Percentiles rank a stretch among this genome's conserved stretches.
phyloP scores from a whole-genome alignment of 768 basidiomycete genomes.

The Gymnopilus dilepis region DNA sequence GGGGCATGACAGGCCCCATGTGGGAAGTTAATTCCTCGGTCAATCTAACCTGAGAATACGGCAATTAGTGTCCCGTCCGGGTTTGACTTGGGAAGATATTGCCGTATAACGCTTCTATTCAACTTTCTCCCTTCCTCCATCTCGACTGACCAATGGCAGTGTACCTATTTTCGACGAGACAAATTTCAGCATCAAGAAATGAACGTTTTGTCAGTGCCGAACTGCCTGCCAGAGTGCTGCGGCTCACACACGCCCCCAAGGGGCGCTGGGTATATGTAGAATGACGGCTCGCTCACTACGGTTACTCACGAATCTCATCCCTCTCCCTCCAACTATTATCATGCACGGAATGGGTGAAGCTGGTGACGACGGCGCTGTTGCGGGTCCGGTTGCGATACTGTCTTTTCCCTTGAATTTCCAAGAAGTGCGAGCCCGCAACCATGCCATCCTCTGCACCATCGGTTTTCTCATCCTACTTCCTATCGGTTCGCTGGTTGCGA shows the following conservation, averaged over 20 bases:
- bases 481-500: slow-evolving; percentile 58
- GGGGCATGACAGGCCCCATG: slow-evolving; percentile 7
- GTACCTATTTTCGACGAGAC: slow-evolving; percentile 8
- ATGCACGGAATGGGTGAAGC: slow-evolving; percentile 9
- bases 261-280: slow-evolving; percentile 14
- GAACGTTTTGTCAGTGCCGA: slow-evolving; percentile 12
- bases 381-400: not conserved
- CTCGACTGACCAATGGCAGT: slow-evolving; percentile 7
- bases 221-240: slow-evolving; percentile 18
- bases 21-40: slow-evolving; percentile 8
- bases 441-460: slow-evolving; percentile 55
- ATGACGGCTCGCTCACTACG: not conserved
- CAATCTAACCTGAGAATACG: slow-evolving; percentile 10
- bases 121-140: not conserved
- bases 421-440: slow-evolving; percentile 45
- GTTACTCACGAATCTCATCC: slow-evolving; percentile 6
- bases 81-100: slow-evolving; percentile 20
- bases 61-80: slow-evolving; percentile 19
- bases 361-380: slow-evolving; percentile 2
- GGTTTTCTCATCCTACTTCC: slow-evolving; percentile 66
- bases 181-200: slow-evolving; percentile 8
- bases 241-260: slow-evolving; percentile 15
- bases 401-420: slow-evolving; percentile 19
- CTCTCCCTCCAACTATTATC: not conserved
- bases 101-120: slow-evolving; percentile 14